phyloP scores from a whole-genome alignment of 2,329 filamentous ascomycete genomes.

The Alternaria triticimaculans region DNA sequence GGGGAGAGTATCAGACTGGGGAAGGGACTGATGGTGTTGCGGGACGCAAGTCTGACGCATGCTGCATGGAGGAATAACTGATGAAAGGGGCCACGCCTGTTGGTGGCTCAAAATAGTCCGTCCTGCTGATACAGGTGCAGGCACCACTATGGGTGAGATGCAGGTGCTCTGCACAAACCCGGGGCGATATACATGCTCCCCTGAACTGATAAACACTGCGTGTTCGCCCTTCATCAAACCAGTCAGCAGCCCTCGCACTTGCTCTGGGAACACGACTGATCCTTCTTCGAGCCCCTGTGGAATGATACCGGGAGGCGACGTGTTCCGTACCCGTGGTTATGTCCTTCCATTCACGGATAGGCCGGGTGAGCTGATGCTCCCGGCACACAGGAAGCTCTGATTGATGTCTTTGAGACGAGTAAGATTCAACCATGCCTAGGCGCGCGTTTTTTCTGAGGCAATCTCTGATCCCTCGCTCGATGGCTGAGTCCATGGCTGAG shows the following conservation, averaged over 20 bases:
- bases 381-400: not conserved
- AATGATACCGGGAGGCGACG: not conserved
- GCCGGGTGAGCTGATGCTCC: not conserved
- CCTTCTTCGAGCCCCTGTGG: not conserved
- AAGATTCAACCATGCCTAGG: not conserved
- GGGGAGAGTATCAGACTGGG: constrained; percentile 18
- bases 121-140: constrained; percentile 9
- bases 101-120: constrained; percentile 5
- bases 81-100: not conserved
- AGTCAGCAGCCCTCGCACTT: not conserved
- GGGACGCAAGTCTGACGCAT: not conserved
- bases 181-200: constrained; percentile 1
- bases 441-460: not conserved
- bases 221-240: not conserved
- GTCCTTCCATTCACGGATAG: not conserved
- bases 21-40: constrained; percentile 4
- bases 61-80: not conserved
- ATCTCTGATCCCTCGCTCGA: not conserved
- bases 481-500: not conserved
- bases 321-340: not conserved
- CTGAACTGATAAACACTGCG: constrained; percentile 7
- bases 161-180: constrained; percentile 6
- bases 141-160: constrained; percentile 8
- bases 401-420: not conserved
- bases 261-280: not conserved